Evolutionary conservation across 2,329 filamentous ascomycete species (phyloP).

Genomic region (Leptodontidium sp.): DNA sequence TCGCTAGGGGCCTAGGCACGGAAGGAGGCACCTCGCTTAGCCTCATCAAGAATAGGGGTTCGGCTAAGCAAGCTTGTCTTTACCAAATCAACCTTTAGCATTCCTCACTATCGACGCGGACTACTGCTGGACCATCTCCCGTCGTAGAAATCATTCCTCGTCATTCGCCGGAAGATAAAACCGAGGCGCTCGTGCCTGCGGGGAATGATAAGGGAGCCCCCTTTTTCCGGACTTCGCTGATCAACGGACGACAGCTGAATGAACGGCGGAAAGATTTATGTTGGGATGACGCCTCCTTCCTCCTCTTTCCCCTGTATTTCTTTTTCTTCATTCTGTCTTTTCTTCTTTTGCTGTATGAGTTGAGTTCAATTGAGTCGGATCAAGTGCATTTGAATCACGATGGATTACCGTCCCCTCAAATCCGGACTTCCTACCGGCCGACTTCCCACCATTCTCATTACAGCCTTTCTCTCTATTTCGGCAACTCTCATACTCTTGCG

Average conservation of each 20-base stretch:
- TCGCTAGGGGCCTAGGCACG: too few species aligned
- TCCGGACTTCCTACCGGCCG: background rate
- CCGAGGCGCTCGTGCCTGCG: background rate
- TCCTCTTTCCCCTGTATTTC: background rate
- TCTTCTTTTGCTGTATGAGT: background rate
- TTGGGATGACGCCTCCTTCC: background rate
- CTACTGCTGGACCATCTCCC: background rate
- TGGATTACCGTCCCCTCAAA: background rate
- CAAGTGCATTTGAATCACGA: background rate
- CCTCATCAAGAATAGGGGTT: background rate
- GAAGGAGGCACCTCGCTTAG: slow-evolving; percentile 1
- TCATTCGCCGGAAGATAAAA: background rate
- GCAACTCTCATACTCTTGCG: slow-evolving; percentile 7
- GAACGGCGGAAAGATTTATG: background rate
- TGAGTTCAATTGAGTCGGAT: background rate
- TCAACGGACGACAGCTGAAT: background rate
- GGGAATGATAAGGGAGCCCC: background rate
- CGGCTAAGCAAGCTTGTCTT: background rate
- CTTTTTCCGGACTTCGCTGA: background rate
- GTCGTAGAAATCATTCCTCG: background rate
- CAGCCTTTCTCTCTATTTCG: slow-evolving; percentile 5
- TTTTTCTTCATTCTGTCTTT: background rate
- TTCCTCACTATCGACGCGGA: slow-evolving; percentile 1
- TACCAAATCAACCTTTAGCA: background rate
- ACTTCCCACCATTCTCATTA: background rate